Evolutionary conservation across 768 basidiomycete species (phyloP), one percentile per base, ranked within the genome.

Genomic region (Suillus decipiens): DNA sequence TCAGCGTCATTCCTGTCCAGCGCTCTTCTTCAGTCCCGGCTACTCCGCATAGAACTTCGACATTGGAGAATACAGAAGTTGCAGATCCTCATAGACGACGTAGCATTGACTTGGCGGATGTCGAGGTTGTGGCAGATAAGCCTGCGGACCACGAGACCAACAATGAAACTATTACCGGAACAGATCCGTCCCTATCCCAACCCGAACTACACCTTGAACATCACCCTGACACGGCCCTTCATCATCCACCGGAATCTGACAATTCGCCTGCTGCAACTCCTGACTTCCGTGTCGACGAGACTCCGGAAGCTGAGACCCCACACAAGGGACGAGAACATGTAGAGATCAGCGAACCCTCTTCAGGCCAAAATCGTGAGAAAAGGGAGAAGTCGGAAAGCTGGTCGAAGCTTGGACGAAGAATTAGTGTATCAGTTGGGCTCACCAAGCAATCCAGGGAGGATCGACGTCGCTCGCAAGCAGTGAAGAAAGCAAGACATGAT

Each of bases 21-120:
- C 82, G 88, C 31, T 76, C 88, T 22, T 86, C 84, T 3, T 87
- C 86, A 8, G 87, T 89, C 8, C 88, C 88, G 0, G 78, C 81
- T 12, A 75, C 72, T 7, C 75, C 78, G 24, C 68, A 63, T 37
- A 77, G 69, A 37, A 72, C 72, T 61, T 63, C 74, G 22, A 62
- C 66, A 34, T 71, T 75, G 34, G 81, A 80, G 58, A 72, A 69
- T 36, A 70, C 75, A 12, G 62, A 66, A 62, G 43, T 69, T 60
- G 53, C 53, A 48, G 60, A 68, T 69, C 36, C 68, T 63, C 62
- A 72, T 68, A 58, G 79, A 73, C 63, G 75, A 68, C 65, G 76
- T 60, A 75, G 73, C 57, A 69, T 68, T 70, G 76, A 62, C 62
- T 67, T 76, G n/a, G 68, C 70, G 22, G 71, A 74, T 59, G 77